Base-by-base conservation (phyloP, 768 basidiomycete genomes). In the Pleurotus tuber-regium region DNA sequence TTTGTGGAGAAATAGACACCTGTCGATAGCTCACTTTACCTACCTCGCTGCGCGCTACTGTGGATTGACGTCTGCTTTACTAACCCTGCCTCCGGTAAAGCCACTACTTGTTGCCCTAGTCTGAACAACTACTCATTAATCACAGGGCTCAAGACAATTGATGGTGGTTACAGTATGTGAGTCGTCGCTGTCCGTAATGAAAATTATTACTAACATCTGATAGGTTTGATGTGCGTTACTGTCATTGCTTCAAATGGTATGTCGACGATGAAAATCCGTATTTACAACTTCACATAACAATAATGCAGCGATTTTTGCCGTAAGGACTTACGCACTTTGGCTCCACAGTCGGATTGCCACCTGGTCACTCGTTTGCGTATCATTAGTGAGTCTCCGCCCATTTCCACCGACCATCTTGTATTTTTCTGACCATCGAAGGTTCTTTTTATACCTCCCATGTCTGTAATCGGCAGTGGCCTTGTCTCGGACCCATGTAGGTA, bases 221-320 rank as follows among this genome's bases (percentile, higher is more conserved):
- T 23, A 48, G 46, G 28, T 19, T 48, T 48, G 18, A 48, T 48
- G 46, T 48, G 29, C 14, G 23, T 48, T 21, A 23, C 31, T 16
- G 30, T 21, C 46, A 31, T 48, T 30, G 31, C 46, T 26, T 28
- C 46, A 18, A 48, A 48, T 14, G 46, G 46, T 48, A 21, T 14
- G 43, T 46, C 6, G 11, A 26, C 25, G 5, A 19, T 28, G n/a
- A 10, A 16, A 8, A 2, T 11, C 5, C 21, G 12, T 33, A 6
- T 33, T n/a, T 19, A 8, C 18, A 19, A 8, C 19, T 29, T 46
- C 1, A 29, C n/a, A 6, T 26, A 19, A 12, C 21, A 10, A 23
- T 19, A 8, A 28, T 28, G 10, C 31, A 48, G 46, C 31, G n/a
- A 16, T 35, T 31, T 35, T 48, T 35, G 29, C 46, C 23, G 31